Conservation (phyloP, 1,284 basidiomycete species). For the Ustilago sp. region DNA sequence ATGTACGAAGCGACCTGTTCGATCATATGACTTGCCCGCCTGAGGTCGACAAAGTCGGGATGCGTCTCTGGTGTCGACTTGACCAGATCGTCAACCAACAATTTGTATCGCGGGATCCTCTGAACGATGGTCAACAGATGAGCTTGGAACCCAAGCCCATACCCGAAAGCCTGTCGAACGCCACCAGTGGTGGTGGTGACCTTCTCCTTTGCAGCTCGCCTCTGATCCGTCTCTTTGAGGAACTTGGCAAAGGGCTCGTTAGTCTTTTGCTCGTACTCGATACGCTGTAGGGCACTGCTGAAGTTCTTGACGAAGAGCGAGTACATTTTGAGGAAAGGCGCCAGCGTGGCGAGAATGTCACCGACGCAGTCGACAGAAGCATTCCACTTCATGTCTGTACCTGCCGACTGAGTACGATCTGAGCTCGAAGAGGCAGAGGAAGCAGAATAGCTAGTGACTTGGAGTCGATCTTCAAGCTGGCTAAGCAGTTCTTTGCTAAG, state of each 20-base stretch:
- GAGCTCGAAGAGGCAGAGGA: conserved; percentile 55
- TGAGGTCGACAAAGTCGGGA: conserved; percentile 53
- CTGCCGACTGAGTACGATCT: conserved; percentile 69
- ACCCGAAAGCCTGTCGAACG: conserved; percentile 47
- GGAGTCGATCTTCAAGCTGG: conserved; percentile 72
- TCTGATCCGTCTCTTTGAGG: conserved; percentile 58
- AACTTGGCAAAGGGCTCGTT: conserved; percentile 63
- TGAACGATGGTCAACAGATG: conserved; percentile 67
- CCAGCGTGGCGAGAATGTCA: conserved; percentile 66
- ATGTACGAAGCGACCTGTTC: conserved; percentile 65
- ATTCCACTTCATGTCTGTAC: conserved; percentile 48
- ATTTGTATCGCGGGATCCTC: conserved; percentile 67
- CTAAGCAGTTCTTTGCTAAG: conserved; percentile 82
- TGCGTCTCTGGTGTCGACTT: conserved; percentile 60
- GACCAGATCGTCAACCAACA: conserved; percentile 64
- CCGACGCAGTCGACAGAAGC: conserved; percentile 57
- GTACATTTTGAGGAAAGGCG: conserved; percentile 69
- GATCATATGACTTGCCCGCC: conserved; percentile 54
- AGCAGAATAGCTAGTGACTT: conserved; percentile 70
- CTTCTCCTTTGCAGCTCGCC: conserved; percentile 32
- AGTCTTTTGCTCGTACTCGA: conserved; percentile 60
- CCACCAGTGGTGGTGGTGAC: conserved; percentile 18
- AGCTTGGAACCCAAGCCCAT: conserved; percentile 66
- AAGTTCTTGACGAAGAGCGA: conserved; percentile 69
- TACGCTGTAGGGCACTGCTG: conserved; percentile 61